Evolutionary conservation across 176 grass and related monocot species (phyloP).

Genomic region (Oryza rufipogon): DNA sequence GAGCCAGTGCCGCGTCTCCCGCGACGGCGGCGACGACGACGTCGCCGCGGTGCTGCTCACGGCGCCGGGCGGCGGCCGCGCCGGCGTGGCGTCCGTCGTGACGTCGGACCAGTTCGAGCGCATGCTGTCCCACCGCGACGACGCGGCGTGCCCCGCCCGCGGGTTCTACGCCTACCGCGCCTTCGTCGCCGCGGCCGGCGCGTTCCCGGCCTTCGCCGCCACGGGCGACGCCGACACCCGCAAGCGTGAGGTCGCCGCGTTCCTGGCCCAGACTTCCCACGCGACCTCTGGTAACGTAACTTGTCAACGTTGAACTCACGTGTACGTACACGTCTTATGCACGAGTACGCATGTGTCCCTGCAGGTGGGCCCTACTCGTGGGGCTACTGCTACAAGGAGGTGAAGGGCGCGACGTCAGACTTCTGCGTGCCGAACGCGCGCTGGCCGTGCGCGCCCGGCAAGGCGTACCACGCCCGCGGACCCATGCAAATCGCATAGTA

Average conservation of each 20-base stretch:
- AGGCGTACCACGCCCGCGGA: constrained; percentile 34
- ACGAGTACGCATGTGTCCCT: not conserved
- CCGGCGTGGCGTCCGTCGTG: constrained; percentile 36
- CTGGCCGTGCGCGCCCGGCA: constrained; percentile 25
- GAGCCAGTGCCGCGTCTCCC: not conserved
- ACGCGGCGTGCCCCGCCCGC: constrained; percentile 16
- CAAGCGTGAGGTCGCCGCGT: not conserved
- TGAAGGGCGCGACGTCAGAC: not conserved
- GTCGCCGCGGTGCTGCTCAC: not conserved
- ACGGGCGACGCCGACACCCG: not conserved
- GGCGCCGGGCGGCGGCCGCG: not conserved
- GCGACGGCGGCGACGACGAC: not conserved
- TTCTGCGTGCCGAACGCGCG: constrained; percentile 28
- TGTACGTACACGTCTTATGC: not conserved
- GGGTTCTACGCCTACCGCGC: constrained; percentile 46
- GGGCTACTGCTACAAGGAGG: constrained; percentile 34
- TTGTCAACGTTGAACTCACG: no score
- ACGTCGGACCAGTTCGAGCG: constrained; percentile 35
- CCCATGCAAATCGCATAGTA: constrained; percentile 37
- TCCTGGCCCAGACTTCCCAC: not conserved
- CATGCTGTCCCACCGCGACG: constrained; percentile 48
- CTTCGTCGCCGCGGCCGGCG: not conserved
- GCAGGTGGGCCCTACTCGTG: constrained; percentile 42
- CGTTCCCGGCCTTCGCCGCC: not conserved
- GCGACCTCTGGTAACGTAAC: not conserved